Percentiles rank a stretch among this genome's conserved stretches.
Evolutionary conservation across 2,329 filamentous ascomycete species (phyloP).

Genomic region (Alternaria triticimaculans): DNA sequence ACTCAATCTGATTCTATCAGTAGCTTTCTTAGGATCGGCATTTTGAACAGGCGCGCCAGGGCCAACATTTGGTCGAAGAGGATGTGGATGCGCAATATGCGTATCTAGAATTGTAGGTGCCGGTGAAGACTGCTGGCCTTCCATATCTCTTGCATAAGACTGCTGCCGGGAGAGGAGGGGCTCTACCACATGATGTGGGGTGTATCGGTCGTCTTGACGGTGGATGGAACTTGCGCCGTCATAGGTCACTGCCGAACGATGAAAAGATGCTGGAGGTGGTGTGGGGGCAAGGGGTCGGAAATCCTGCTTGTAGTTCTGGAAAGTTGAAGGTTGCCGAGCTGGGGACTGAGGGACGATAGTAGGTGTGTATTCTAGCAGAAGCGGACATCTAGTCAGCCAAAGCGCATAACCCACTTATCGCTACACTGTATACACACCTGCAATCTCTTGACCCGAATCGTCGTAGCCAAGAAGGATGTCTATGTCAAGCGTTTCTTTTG

Average conservation of each 20-base stretch:
- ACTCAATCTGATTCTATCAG: background rate
- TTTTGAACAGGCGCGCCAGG: background rate
- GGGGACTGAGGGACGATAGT: background rate
- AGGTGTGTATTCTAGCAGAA: background rate
- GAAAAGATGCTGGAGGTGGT: background rate
- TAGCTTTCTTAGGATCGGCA: background rate
- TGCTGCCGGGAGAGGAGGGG: background rate
- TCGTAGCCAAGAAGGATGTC: slow-evolving; percentile 3
- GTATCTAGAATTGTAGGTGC: background rate
- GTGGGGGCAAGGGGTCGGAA: background rate
- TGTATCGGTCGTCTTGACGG: background rate
- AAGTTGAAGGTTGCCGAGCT: background rate
- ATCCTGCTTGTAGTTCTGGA: background rate
- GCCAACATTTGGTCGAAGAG: background rate
- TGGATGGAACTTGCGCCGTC: background rate
- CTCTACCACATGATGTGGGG: background rate
- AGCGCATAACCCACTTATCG: background rate
- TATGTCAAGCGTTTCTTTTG: background rate
- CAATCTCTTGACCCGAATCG: background rate
- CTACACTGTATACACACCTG: slow-evolving; percentile 1
- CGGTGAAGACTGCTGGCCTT: background rate
- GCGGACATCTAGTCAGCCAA: background rate
- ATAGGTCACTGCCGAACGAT: slow-evolving; percentile 1
- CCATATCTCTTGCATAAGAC: background rate
- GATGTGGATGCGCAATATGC: background rate